Percentiles rank a stretch among this genome's conserved stretches.
phyloP scores from a whole-genome alignment of 768 basidiomycete genomes.

The Ramaria rubella region DNA sequence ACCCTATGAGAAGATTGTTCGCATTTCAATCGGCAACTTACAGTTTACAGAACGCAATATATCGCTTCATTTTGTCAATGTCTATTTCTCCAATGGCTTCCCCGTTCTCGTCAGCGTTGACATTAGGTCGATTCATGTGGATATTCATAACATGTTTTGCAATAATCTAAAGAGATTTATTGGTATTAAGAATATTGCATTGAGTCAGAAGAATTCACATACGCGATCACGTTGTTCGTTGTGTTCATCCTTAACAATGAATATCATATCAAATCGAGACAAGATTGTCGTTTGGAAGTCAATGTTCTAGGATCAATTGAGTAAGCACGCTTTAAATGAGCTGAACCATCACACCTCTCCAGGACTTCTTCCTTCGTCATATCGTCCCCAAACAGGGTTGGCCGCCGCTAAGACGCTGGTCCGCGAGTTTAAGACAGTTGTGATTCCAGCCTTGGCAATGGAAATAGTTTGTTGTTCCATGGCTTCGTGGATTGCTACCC shows the following conservation, averaged over 20 bases:
- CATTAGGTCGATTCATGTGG: conserved; percentile 89
- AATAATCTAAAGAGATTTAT: conserved; percentile 58
- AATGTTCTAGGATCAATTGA: conserved; percentile 54
- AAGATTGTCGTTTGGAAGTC: conserved; percentile 98
- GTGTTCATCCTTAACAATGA: conserved; percentile 97
- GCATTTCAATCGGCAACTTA: conserved; percentile 28
- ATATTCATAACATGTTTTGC: conserved; percentile 98
- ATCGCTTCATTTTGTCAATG: conserved; percentile 97
- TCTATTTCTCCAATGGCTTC: conserved; percentile 83
- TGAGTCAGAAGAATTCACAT: conserved; percentile 15
- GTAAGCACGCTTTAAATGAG: not conserved
- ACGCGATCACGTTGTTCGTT: conserved; percentile 90
- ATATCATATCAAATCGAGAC: conserved; percentile 99
- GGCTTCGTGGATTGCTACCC: conserved; percentile 98
- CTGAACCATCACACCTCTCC: conserved; percentile 58
- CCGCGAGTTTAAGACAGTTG: conserved; percentile 91
- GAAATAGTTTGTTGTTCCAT: conserved; percentile 99
- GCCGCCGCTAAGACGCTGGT: conserved; percentile 96
- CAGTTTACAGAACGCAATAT: conserved; percentile 95
- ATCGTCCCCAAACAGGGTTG: conserved; percentile 96
- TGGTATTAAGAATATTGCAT: not conserved
- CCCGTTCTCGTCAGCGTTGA: conserved; percentile 50
- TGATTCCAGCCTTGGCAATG: conserved; percentile 98
- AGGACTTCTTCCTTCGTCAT: conserved; percentile 93
- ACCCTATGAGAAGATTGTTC: not conserved